Base-by-base conservation (phyloP, 495 filamentous ascomycete genomes). In the Viridothelium virens region DNA sequence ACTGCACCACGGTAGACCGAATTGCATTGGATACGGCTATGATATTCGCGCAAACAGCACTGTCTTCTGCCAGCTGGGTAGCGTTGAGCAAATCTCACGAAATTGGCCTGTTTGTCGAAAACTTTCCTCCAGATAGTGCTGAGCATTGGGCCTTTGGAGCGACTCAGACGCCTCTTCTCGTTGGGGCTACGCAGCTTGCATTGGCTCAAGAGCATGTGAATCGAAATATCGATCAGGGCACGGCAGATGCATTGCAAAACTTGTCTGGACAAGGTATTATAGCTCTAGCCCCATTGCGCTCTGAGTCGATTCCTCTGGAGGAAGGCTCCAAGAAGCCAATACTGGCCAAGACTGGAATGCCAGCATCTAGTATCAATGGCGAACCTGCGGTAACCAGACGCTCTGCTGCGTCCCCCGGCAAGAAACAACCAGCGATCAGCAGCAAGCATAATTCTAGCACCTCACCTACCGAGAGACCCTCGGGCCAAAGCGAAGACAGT, bases 71-170 rank as follows among this genome's bases (percentile, higher is more conserved):
- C 1, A 82, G 86, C 37, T 96, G 91, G 81, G 77, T 79, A 9
- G 76, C 82, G 0, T 87, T 90, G 65, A 86, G 87, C 59, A 73
- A 79, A 14, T 84, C 86, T 41, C 89, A 90, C 65, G 90, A 96
- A 70, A 80, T 96, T 62, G 92, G 92, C 0, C 74, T 94, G 34
- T 89, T 87, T 64, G 72, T 94, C 11, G 71, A 84, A 5, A 65
- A 76, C 62, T 92, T 83, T 79, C 89, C 77, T 64, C 73, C 73
- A 47, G 77, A 79, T 64, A 79, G 75, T 47, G 81, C 84, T 6
- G 70, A 75, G 37, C 77, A 79, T 16, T 95, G 90, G 87, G 83
- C 87, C 2, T 80, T 96, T 3, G 82, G 86, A 38, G 70, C 74
- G 1, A 65, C 67, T 0, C 65, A 63, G 9, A 38, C 66, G 25